A percentile compares a stretch with the other conserved stretches of the same genome.
Evolutionary conservation across 371 early-diverging fungal genomes (phyloP).

Genomic region (Fennellomyces sp.): DNA sequence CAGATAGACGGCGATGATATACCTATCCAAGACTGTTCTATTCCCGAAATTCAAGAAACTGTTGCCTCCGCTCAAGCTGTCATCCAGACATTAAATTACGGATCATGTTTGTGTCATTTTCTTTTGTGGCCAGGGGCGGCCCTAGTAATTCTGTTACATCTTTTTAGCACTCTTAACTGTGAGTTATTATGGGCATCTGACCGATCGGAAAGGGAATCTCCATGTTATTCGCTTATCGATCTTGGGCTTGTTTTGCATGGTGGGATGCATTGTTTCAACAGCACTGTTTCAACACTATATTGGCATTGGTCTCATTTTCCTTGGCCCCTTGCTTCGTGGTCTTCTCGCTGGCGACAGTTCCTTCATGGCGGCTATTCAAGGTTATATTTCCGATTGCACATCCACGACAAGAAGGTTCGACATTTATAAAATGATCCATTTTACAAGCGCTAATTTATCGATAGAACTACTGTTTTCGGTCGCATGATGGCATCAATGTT

Average conservation of each 20-base stretch:
- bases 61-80: conserved; percentile 37
- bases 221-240: conserved; percentile 23
- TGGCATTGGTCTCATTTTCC: conserved; percentile 33
- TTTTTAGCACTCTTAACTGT: conserved; percentile 37
- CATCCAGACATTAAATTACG: conserved; percentile 28
- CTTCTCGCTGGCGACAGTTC: conserved; percentile 41
- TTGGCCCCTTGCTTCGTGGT: conserved; percentile 39
- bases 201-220: conserved; percentile 45
- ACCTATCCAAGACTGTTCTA: conserved; percentile 37
- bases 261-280: conserved; percentile 24
- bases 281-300: conserved; percentile 24
- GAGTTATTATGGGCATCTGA: conserved; percentile 40
- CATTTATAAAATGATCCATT: too few relatives aligned
- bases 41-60: conserved; percentile 46
- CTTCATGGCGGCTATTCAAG: conserved; percentile 34
- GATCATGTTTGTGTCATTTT: conserved; percentile 17
- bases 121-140: background rate
- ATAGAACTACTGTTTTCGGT: conserved; percentile 35
- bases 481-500: conserved; percentile 29
- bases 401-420: conserved; percentile 27
- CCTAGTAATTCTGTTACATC: background rate
- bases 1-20: conserved; percentile 6
- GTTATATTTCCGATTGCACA: conserved; percentile 51
- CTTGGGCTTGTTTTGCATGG: conserved; percentile 24
- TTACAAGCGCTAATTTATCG: too few relatives aligned